phyloP scores from a whole-genome alignment of 441 rosid genomes.

The Manihot esculenta region DNA sequence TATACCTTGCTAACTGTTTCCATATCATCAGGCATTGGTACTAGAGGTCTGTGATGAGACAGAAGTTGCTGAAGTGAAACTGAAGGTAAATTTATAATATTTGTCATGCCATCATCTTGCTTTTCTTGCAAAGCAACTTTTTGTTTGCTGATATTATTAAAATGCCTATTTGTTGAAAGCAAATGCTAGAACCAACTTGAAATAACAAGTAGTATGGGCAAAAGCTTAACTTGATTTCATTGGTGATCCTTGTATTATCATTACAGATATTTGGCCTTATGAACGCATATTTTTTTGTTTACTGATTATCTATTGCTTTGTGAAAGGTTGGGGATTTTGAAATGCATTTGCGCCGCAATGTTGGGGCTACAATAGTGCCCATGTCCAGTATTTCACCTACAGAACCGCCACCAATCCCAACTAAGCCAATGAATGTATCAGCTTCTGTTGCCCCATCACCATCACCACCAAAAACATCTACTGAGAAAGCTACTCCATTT shows the following conservation, averaged over 20 bases:
- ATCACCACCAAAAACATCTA: slow-evolving; percentile 46
- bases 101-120: slow-evolving; percentile 12
- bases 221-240: slow-evolving; percentile 1
- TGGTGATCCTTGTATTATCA: slow-evolving; percentile 4
- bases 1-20: slow-evolving; percentile 16
- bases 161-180: neutral
- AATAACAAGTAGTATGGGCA: neutral
- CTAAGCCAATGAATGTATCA: slow-evolving; percentile 63
- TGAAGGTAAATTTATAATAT: slow-evolving; percentile 59
- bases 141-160: neutral
- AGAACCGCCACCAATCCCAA: slow-evolving; percentile 62
- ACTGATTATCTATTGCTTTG: slow-evolving; percentile 16
- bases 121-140: slow-evolving; percentile 9
- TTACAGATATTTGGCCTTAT: neutral
- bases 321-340: slow-evolving; percentile 83
- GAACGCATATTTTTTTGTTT: neutral
- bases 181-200: neutral
- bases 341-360: slow-evolving; percentile 80
- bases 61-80: slow-evolving; percentile 81
- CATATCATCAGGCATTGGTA: slow-evolving; percentile 57
- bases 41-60: slow-evolving; percentile 94
- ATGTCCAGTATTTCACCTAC: slow-evolving; percentile 59
- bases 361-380: slow-evolving; percentile 52
- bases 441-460: slow-evolving; percentile 40
- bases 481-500: slow-evolving; percentile 63